Conservation (phyloP, 495 filamentous ascomycete genomes). For the Xylaria venustula region DNA sequence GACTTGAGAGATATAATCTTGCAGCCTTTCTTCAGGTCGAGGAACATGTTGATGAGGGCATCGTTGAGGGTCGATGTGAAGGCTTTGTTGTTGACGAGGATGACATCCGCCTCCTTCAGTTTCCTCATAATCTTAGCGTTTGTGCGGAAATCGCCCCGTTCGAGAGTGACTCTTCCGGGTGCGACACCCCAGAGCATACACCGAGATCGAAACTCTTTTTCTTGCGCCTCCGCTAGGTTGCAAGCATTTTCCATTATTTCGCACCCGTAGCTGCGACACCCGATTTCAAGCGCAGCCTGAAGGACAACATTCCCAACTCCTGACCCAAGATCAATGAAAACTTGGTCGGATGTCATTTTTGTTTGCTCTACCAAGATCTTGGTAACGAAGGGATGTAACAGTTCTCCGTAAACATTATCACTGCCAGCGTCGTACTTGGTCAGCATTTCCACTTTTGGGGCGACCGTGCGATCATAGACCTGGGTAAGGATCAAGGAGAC, state of each 20-base stretch:
- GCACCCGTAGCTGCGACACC: slow-evolving; percentile 93
- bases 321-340: slow-evolving; percentile 92
- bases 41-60: slow-evolving; percentile 81
- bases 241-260: slow-evolving; percentile 90
- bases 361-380: slow-evolving; percentile 74
- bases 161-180: slow-evolving; percentile 74
- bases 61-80: slow-evolving; percentile 86
- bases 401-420: slow-evolving; percentile 92
- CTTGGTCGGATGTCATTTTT: slow-evolving; percentile 69
- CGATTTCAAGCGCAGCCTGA: slow-evolving; percentile 89
- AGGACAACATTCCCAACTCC: slow-evolving; percentile 94
- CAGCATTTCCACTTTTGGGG: slow-evolving; percentile 77
- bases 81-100: slow-evolving; percentile 96
- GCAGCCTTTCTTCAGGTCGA: slow-evolving; percentile 91
- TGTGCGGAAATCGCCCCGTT: slow-evolving; percentile 80
- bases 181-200: slow-evolving; percentile 87
- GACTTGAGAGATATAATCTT: slow-evolving; percentile 82
- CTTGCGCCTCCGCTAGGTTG: slow-evolving; percentile 80
- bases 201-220: slow-evolving; percentile 79
- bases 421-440: slow-evolving; percentile 81
- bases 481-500: slow-evolving; percentile 82
- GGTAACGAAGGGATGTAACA: slow-evolving; percentile 79
- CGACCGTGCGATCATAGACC: slow-evolving; percentile 88
- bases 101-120: slow-evolving; percentile 81
- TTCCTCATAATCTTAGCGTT: slow-evolving; percentile 67